A percentile compares a stretch with the other conserved stretches of the same genome.
phyloP scores from a whole-genome alignment of 768 basidiomycete species.

The Crepidotus variabilis region DNA sequence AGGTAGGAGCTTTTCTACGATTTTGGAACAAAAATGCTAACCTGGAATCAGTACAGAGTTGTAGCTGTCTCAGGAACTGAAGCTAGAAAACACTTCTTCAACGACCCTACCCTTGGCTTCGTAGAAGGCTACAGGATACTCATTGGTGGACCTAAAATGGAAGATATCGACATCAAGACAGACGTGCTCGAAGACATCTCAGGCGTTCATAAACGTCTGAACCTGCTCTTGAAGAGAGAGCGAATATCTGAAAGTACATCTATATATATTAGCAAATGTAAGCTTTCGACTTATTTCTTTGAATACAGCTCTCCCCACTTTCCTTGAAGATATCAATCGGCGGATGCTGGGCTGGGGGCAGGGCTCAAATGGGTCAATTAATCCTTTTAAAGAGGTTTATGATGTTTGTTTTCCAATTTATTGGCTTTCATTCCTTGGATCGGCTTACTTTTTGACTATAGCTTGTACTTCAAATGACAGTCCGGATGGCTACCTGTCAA shows the following conservation, averaged over 20 bases:
- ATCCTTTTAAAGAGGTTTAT: conserved; percentile 30
- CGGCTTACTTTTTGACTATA: conserved; percentile 3
- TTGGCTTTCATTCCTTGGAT: neutral
- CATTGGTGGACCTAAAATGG: conserved; percentile 24
- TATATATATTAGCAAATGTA: neutral
- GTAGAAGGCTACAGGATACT: conserved; percentile 31
- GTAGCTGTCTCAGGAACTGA: conserved; percentile 29
- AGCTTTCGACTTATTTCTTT: conserved; percentile 11
- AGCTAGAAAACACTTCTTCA: conserved; percentile 28
- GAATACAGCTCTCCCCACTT: conserved; percentile 10
- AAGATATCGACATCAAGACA: conserved; percentile 20
- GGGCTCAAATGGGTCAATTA: conserved; percentile 23
- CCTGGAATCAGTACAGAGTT: conserved; percentile 16
- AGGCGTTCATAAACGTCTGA: conserved; percentile 21
- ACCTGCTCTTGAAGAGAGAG: conserved; percentile 12
- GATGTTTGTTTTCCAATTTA: conserved; percentile 18
- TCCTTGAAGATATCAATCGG: conserved; percentile 23
- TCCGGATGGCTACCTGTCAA: conserved; percentile 29
- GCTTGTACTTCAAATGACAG: conserved; percentile 33
- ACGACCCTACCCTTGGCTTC: conserved; percentile 23
- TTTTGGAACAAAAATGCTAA: neutral
- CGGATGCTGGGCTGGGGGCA: conserved; percentile 21
- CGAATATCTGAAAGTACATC: neutral
- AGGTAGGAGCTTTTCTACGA: conserved; percentile 7
- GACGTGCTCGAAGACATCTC: conserved; percentile 9